phyloP scores from a whole-genome alignment of 208 protist genomes.

The Trypanosoma theileri region DNA sequence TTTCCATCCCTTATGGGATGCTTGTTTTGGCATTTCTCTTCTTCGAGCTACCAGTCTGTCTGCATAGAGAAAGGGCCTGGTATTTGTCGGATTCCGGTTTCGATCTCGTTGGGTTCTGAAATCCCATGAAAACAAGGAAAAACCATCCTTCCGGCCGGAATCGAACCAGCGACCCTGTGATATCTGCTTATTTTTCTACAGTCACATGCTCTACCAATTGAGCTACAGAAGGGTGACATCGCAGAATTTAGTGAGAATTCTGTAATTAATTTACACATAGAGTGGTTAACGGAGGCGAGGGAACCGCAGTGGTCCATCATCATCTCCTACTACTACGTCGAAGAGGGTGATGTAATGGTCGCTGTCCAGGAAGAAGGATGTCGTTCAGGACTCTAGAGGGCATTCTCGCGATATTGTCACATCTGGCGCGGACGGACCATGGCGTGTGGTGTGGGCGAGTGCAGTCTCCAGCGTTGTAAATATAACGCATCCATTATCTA shows the following conservation, averaged over 20 bases:
- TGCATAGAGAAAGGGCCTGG: not conserved
- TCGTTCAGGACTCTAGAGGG: too few species aligned
- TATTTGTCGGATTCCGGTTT: constrained; percentile 8
- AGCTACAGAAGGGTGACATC: too few species aligned
- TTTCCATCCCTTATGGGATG: too few species aligned
- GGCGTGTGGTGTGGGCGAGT: too few species aligned
- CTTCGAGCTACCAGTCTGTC: not conserved
- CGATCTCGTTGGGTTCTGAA: constrained; percentile 13
- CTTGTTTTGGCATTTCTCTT: too few species aligned
- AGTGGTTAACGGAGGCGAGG: not conserved
- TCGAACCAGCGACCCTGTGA: not conserved
- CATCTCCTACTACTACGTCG: constrained; percentile 3
- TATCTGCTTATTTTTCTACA: not conserved
- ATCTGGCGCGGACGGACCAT: too few species aligned
- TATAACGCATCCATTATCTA: too few species aligned
- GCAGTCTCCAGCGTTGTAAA: too few species aligned
- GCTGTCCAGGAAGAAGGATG: too few species aligned
- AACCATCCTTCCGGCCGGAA: constrained; percentile 1
- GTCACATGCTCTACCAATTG: too few species aligned
- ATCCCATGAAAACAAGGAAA: constrained; percentile 21
- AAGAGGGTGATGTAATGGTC: constrained; percentile 14
- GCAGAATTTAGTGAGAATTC: too few species aligned
- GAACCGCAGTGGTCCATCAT: not conserved
- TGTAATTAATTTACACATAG: not conserved
- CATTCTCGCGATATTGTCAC: too few species aligned